Conservation (phyloP, 2,329 filamentous ascomycete genomes). For the Ophiocordyceps robertsii region DNA sequence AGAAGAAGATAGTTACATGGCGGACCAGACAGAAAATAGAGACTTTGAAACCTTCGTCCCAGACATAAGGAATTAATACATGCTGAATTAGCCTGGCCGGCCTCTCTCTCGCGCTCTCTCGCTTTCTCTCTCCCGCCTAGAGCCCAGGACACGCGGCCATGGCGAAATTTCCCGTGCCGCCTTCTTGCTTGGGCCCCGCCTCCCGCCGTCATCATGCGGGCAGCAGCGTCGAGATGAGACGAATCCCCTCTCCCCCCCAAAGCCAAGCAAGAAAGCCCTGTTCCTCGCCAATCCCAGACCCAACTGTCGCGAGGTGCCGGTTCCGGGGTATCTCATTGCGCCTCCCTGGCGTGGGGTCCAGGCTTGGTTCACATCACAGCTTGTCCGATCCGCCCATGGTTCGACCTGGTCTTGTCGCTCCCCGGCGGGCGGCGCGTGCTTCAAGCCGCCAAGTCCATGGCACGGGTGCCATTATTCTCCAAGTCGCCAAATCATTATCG, state of each 20-base stretch:
- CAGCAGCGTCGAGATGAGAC: too few species aligned
- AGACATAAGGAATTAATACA: conserved; percentile 34
- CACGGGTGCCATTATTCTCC: neutral
- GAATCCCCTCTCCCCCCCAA: too few species aligned
- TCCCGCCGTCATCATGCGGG: too few species aligned
- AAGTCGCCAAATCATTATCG: neutral
- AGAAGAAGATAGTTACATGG: neutral
- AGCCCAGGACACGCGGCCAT: conserved; percentile 7
- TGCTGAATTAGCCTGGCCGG: conserved; percentile 25
- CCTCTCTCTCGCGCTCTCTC: too few species aligned
- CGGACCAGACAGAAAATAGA: conserved; percentile 3
- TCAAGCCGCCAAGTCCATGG: neutral
- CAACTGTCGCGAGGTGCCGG: neutral
- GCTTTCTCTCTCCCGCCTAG: too few species aligned
- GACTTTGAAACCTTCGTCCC: conserved; percentile 12
- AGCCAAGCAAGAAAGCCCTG: neutral
- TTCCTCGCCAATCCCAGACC: neutral
- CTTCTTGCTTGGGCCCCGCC: conserved; percentile 7
- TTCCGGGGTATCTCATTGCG: conserved; percentile 2
- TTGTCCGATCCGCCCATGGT: neutral
- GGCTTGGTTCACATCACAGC: neutral
- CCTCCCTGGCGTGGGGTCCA: neutral
- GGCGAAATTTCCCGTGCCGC: conserved; percentile 2
- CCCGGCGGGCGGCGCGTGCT: neutral
- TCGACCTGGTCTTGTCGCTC: neutral